Evolutionary conservation across 176 grass and related monocot genomes (phyloP).

Genomic region (Miscanthus lutarioriparius): DNA sequence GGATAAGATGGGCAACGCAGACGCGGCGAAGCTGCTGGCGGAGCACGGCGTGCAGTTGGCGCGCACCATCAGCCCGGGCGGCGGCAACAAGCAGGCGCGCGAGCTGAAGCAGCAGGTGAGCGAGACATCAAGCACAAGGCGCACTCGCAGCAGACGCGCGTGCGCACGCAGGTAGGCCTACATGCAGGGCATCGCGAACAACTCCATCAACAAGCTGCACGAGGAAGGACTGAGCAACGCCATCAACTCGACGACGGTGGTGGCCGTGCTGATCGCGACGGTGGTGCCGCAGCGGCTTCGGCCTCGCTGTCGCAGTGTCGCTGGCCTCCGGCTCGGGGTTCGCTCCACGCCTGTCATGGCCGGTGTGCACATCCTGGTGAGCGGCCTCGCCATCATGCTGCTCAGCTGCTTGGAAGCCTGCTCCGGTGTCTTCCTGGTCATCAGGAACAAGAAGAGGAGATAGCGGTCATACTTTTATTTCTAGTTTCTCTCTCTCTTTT

Average conservation of each 20-base stretch:
- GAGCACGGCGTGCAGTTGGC: slow-evolving; percentile 62
- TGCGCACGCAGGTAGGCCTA: slow-evolving; percentile 69
- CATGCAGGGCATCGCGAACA: slow-evolving; percentile 75
- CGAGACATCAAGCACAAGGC: slow-evolving; percentile 97
- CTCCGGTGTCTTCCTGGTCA: no score
- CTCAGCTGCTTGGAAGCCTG: no score
- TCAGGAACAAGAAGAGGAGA: no score
- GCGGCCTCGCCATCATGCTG: no score
- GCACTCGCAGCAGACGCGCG: slow-evolving; percentile 87
- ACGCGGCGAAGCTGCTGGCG: slow-evolving; percentile 35
- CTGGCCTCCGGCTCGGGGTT: no score
- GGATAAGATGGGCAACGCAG: slow-evolving; percentile 83
- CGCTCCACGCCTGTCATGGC: no score
- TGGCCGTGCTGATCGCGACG: slow-evolving; percentile 89
- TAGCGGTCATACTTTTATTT: no score
- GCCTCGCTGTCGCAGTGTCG: no score
- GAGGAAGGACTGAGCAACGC: slow-evolving; percentile 88
- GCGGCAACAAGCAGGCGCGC: slow-evolving; percentile 35
- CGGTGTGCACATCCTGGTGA: no score
- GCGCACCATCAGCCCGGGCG: slow-evolving; percentile 35
- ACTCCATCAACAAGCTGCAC: slow-evolving; percentile 80
- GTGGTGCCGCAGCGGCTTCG: slow-evolving; percentile 27
- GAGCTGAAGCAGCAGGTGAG: slow-evolving; percentile 94
- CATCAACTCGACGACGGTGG: slow-evolving; percentile 93
- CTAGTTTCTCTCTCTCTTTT: no score